Evolutionary conservation across 2,329 filamentous ascomycete species (phyloP).

Genomic region (Trichoderma citrinoviride): DNA sequence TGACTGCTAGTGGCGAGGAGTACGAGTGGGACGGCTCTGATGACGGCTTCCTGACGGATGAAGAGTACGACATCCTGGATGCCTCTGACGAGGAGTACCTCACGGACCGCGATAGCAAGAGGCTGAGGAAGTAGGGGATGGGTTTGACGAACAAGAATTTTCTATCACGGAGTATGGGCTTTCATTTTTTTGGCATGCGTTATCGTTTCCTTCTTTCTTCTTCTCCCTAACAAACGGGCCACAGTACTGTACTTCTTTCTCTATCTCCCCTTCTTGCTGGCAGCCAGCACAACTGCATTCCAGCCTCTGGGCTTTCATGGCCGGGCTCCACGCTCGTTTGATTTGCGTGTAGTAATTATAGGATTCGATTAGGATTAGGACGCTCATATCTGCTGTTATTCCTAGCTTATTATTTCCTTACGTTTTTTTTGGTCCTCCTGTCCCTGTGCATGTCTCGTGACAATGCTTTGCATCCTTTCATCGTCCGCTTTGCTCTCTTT

Average conservation of each 20-base stretch:
- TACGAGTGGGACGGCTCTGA: constrained; percentile 65
- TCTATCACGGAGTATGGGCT: constrained; percentile 17
- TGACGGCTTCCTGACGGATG: constrained; percentile 87
- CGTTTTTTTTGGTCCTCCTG: background rate
- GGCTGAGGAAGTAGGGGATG: constrained; percentile 37
- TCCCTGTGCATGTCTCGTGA: background rate
- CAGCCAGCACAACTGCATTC: background rate
- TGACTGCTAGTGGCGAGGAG: constrained; percentile 49
- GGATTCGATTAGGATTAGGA: constrained; percentile 17
- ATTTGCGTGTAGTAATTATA: constrained; percentile 16
- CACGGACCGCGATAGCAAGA: constrained; percentile 51
- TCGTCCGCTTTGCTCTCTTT: no score
- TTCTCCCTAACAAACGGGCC: constrained; percentile 2
- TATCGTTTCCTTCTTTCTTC: background rate
- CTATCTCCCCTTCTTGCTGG: background rate
- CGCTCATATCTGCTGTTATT: constrained; percentile 5
- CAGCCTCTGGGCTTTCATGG: background rate
- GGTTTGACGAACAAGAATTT: background rate
- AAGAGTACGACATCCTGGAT: constrained; percentile 97
- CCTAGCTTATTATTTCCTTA: background rate
- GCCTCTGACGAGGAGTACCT: constrained; percentile 85
- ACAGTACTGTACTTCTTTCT: constrained; percentile 16
- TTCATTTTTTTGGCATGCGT: constrained; percentile 10
- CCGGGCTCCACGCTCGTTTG: constrained; percentile 19
- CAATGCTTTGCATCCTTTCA: background rate